A percentile compares a stretch with the other conserved stretches of the same genome.
Evolutionary conservation across 1,139 yeast species (phyloP).

Genomic region (Yamadazyma buinensis): DNA sequence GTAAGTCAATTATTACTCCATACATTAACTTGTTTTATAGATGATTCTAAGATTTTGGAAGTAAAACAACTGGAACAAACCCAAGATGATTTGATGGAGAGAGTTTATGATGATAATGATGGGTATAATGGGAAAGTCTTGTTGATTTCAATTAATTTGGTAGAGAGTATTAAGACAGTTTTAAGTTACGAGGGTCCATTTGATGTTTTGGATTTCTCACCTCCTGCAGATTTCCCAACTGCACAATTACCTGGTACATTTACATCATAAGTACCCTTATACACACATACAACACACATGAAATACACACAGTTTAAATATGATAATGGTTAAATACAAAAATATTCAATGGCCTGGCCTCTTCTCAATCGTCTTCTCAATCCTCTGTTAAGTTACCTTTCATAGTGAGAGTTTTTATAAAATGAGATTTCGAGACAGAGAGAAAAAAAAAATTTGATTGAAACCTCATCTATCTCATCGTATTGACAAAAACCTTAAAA

Average conservation of each 20-base stretch:
- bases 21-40: slow-evolving; percentile 28
- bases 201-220: slow-evolving; percentile 1
- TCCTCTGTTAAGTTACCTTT: too few species aligned
- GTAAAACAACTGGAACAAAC: slow-evolving; percentile 3
- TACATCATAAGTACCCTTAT: too few species aligned
- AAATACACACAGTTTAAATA: too few species aligned
- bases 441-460: slow-evolving; percentile 2
- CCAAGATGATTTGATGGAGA: slow-evolving; percentile 9
- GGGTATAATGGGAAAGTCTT: slow-evolving; percentile 41
- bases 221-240: not conserved
- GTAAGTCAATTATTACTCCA: slow-evolving; percentile 29
- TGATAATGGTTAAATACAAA: too few species aligned
- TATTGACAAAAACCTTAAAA: slow-evolving; percentile 1
- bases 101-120: slow-evolving; percentile 24
- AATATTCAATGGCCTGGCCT: too few species aligned
- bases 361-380: too few species aligned
- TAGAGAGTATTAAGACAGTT: slow-evolving; percentile 19
- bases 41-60: slow-evolving; percentile 28
- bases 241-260: not conserved
- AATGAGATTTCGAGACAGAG: not conserved
- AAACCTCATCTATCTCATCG: slow-evolving; percentile 9
- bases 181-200: slow-evolving; percentile 14
- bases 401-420: too few species aligned
- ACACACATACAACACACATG: too few species aligned
- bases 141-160: slow-evolving; percentile 26